These are phyloP conservation scores for Penicillium pancosmium DNA, from an alignment of 495 filamentous ascomycete genomes.

Conservation along the genomic window DNA sequence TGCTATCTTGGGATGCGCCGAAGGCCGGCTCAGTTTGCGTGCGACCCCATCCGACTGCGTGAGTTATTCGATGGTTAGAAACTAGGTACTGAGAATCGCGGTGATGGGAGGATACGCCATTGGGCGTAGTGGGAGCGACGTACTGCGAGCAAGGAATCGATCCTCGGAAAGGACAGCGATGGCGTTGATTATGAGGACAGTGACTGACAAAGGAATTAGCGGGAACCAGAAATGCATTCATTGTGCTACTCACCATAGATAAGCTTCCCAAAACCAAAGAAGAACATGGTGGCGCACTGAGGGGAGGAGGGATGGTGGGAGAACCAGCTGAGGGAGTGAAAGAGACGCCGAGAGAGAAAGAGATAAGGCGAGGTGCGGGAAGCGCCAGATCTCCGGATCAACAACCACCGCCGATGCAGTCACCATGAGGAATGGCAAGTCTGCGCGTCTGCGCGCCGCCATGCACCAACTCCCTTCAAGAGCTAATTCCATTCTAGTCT, in stretches of 20 bases:
- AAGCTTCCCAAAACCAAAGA: slow-evolving; percentile 72
- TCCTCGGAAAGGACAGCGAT: slow-evolving; percentile 97
- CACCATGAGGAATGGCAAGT: slow-evolving; percentile 33
- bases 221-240: not conserved
- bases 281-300: slow-evolving; percentile 53
- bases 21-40: slow-evolving; percentile 69
- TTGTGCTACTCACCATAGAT: slow-evolving; percentile 61
- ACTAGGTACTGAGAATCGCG: not conserved
- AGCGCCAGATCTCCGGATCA: slow-evolving; percentile 39
- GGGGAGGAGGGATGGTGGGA: too few species aligned
- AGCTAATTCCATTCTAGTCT: slow-evolving; percentile 12
- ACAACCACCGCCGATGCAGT: slow-evolving; percentile 22
- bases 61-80: not conserved
- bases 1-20: slow-evolving; percentile 67
- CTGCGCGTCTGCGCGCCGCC: not conserved
- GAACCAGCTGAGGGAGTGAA: slow-evolving; percentile 1
- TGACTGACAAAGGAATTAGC: slow-evolving; percentile 52
- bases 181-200: slow-evolving; percentile 87
- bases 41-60: slow-evolving; percentile 78
- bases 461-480: slow-evolving; percentile 15
- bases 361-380: slow-evolving; percentile 27
- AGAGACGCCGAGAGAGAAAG: slow-evolving; percentile 16
- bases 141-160: slow-evolving; percentile 94
- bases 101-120: slow-evolving; percentile 1
- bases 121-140: slow-evolving; percentile 30